Evolutionary conservation across 2,329 filamentous ascomycete genomes (phyloP).

Genomic region (Camillea tinctor): DNA sequence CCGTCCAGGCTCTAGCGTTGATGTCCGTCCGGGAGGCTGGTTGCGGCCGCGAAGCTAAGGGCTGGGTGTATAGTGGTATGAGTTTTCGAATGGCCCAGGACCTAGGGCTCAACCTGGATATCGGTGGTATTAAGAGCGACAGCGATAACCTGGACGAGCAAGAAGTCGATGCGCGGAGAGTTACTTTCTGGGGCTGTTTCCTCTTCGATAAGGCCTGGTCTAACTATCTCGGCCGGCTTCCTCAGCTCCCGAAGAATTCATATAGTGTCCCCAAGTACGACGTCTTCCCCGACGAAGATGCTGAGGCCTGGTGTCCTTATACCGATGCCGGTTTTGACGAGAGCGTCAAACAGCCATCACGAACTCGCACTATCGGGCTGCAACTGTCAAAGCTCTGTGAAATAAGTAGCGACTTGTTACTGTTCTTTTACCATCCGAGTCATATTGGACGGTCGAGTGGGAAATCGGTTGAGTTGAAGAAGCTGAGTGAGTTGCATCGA

Average conservation of each 20-base stretch:
- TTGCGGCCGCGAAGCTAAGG: slow-evolving; percentile 89
- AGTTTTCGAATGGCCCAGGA: slow-evolving; percentile 97
- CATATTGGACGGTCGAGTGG: slow-evolving; percentile 62
- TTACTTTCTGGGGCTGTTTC: slow-evolving; percentile 98
- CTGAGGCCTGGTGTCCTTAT: slow-evolving; percentile 82
- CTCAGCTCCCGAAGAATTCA: slow-evolving; percentile 76
- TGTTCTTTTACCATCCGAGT: slow-evolving; percentile 86
- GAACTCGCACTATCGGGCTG: slow-evolving; percentile 77
- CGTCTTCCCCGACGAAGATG: slow-evolving; percentile 85
- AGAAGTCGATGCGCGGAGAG: slow-evolving; percentile 82
- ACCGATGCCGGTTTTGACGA: slow-evolving; percentile 78
- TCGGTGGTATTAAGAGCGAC: slow-evolving; percentile 60
- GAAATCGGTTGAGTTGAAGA: slow-evolving; percentile 84
- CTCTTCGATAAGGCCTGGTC: slow-evolving; percentile 99
- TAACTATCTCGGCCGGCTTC: slow-evolving; percentile 89
- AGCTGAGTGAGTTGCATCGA: slow-evolving; percentile 86
- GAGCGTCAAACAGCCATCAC: slow-evolving; percentile 72
- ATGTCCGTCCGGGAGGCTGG: slow-evolving; percentile 98
- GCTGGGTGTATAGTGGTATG: slow-evolving; percentile 98
- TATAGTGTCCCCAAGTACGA: slow-evolving; percentile 87
- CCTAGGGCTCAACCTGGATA: slow-evolving; percentile 85
- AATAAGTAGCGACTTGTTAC: slow-evolving; percentile 86
- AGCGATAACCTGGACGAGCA: slow-evolving; percentile 66
- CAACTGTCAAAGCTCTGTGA: slow-evolving; percentile 84
- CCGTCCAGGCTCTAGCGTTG: slow-evolving; percentile 86